phyloP scores from a whole-genome alignment of 129 eudicot species.

The Centella asiatica region DNA sequence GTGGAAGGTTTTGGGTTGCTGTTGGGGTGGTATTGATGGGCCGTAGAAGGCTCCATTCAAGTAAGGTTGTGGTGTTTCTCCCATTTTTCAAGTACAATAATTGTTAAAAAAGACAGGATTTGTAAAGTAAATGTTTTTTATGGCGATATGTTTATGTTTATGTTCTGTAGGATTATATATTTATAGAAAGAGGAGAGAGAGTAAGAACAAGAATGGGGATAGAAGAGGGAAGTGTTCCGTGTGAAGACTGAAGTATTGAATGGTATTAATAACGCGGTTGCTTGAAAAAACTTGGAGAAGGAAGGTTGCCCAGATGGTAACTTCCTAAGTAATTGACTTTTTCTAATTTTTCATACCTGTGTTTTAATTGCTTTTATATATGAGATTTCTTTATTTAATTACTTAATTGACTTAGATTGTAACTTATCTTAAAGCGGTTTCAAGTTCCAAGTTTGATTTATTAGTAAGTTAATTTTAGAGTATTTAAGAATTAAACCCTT shows the following conservation, averaged over 20 bases:
- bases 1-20: conserved; percentile 31
- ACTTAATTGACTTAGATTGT: too few species aligned
- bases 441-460: too few species aligned
- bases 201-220: too few species aligned
- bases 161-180: neutral
- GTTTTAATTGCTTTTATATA: too few species aligned
- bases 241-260: too few species aligned
- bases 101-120: neutral
- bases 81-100: neutral
- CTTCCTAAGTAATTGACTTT: conserved; percentile 5
- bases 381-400: too few species aligned
- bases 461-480: too few species aligned
- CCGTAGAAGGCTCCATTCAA: conserved; percentile 45
- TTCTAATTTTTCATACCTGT: too few species aligned
- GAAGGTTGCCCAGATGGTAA: neutral
- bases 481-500: too few species aligned
- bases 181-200: neutral
- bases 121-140: neutral
- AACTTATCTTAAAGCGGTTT: too few species aligned
- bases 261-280: neutral
- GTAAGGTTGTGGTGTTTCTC: conserved; percentile 7
- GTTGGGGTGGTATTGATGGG: conserved; percentile 45
- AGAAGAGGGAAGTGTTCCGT: too few species aligned
- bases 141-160: neutral
- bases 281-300: conserved; percentile 2